Conservation (phyloP, 2,329 filamentous ascomycete genomes). For the Domatiomyces catenatus region DNA sequence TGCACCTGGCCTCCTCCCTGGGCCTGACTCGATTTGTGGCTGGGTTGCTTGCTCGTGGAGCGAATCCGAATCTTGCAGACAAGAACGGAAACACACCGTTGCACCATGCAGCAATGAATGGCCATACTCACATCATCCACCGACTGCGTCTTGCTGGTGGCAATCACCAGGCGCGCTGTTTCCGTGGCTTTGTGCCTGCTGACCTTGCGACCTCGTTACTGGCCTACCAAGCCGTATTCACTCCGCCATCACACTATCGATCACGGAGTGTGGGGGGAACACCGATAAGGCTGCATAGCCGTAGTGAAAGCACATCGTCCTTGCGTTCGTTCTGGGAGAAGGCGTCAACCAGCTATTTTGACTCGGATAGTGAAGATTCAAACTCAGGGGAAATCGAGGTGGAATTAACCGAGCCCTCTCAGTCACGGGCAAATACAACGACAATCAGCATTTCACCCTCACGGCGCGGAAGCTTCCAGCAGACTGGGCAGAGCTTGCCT, state of each 20-base stretch:
- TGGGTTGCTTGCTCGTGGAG: conserved; percentile 61
- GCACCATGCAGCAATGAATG: conserved; percentile 65
- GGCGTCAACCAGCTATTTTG: conserved; percentile 23
- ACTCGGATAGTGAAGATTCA: conserved; percentile 30
- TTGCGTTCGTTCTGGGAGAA: conserved; percentile 53
- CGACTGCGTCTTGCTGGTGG: conserved; percentile 59
- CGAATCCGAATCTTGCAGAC: conserved; percentile 58
- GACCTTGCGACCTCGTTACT: conserved; percentile 54
- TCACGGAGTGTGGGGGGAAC: conserved; percentile 48
- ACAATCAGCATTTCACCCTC: conserved; percentile 5
- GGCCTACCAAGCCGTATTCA: conserved; percentile 48
- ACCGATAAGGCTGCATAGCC: conserved; percentile 43
- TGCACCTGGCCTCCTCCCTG: conserved; percentile 62
- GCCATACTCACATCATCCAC: conserved; percentile 59
- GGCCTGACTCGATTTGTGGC: conserved; percentile 63
- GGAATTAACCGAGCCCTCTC: background rate
- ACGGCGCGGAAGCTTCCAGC: conserved; percentile 11
- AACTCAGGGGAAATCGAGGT: conserved; percentile 10
- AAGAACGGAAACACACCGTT: conserved; percentile 68
- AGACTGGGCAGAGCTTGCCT: background rate
- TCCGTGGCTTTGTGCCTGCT: conserved; percentile 53
- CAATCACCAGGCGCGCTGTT: conserved; percentile 53
- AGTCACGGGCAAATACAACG: background rate
- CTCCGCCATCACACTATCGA: conserved; percentile 45
- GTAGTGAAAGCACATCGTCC: conserved; percentile 48